These are phyloP conservation scores for Ramaria rubella DNA, from an alignment of 768 basidiomycete species.

Conservation along the genomic window DNA sequence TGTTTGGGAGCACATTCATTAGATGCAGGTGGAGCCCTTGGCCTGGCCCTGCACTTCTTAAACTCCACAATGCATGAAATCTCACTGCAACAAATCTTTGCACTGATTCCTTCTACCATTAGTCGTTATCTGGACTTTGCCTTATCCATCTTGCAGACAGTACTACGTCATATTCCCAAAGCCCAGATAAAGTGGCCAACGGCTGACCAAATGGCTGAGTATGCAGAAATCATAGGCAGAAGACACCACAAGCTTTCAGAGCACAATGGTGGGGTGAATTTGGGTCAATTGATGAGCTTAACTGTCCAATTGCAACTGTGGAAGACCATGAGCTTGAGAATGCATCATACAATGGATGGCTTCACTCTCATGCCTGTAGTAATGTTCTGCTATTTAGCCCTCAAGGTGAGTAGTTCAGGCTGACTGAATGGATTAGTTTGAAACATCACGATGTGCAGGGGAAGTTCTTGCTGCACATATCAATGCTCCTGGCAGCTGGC, in stretches of 20 bases:
- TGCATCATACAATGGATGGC: too few relatives aligned
- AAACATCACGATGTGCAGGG: conserved; percentile 20
- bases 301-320: conserved; percentile 30
- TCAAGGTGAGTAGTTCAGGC: conserved; percentile 13
- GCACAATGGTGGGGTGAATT: conserved; percentile 34
- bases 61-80: conserved; percentile 35
- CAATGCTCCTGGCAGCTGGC: conserved; percentile 45
- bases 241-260: conserved; percentile 22
- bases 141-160: conserved; percentile 25
- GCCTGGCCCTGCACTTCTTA: conserved; percentile 36
- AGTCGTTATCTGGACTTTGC: conserved; percentile 31
- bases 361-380: conserved; percentile 35
- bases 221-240: too few relatives aligned
- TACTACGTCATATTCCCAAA: conserved; percentile 25
- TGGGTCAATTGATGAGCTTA: conserved; percentile 36
- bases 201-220: conserved; percentile 14
- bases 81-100: conserved; percentile 37
- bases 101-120: conserved; percentile 31
- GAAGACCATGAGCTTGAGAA: conserved; percentile 39
- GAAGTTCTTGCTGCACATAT: conserved; percentile 27
- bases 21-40: conserved; percentile 35
- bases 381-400: conserved; percentile 33
- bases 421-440: neutral
- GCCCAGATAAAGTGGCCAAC: conserved; percentile 21
- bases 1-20: conserved; percentile 26